These are phyloP conservation scores for Kwoniella newhampshirensis DNA, from an alignment of 768 basidiomycete species.

Conservation along the genomic window DNA sequence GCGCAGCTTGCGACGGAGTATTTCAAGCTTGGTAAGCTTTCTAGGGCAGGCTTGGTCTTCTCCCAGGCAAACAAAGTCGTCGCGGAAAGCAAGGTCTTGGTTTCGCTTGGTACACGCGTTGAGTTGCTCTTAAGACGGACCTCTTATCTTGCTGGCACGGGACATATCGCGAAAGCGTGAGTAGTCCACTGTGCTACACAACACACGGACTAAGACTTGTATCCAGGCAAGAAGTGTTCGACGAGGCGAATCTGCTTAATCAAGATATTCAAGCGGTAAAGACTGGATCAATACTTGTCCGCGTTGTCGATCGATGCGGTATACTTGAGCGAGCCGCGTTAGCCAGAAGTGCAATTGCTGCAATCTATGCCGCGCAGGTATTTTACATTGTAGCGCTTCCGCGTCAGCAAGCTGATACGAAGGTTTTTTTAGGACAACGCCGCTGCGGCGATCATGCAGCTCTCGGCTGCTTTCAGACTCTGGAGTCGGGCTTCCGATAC, in stretches of 20 bases:
- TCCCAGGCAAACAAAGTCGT: slow-evolving; percentile 31
- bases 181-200: slow-evolving; percentile 53
- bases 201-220: slow-evolving; percentile 52
- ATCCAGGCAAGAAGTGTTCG: slow-evolving; percentile 38
- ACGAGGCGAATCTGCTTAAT: slow-evolving; percentile 52
- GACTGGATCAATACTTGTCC: slow-evolving; percentile 59
- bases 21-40: slow-evolving; percentile 69
- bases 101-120: slow-evolving; percentile 53
- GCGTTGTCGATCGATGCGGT: slow-evolving; percentile 63
- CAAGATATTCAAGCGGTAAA: slow-evolving; percentile 56
- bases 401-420: background rate
- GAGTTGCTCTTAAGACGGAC: slow-evolving; percentile 63
- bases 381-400: background rate
- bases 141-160: slow-evolving; percentile 22
- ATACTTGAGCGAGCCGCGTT: slow-evolving; percentile 69
- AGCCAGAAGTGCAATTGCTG: slow-evolving; percentile 68
- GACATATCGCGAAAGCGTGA: slow-evolving; percentile 55
- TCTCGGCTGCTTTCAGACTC: slow-evolving; percentile 70
- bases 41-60: slow-evolving; percentile 68
- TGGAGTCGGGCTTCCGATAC: slow-evolving; percentile 78
- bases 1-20: slow-evolving; percentile 78
- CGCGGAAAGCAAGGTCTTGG: slow-evolving; percentile 8
- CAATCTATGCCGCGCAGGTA: slow-evolving; percentile 69
- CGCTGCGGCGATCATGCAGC: slow-evolving; percentile 60
- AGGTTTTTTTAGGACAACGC: slow-evolving; percentile 62